phyloP scores from a whole-genome alignment of 139 green algal genomes.

The Klebsormidium nitens region DNA sequence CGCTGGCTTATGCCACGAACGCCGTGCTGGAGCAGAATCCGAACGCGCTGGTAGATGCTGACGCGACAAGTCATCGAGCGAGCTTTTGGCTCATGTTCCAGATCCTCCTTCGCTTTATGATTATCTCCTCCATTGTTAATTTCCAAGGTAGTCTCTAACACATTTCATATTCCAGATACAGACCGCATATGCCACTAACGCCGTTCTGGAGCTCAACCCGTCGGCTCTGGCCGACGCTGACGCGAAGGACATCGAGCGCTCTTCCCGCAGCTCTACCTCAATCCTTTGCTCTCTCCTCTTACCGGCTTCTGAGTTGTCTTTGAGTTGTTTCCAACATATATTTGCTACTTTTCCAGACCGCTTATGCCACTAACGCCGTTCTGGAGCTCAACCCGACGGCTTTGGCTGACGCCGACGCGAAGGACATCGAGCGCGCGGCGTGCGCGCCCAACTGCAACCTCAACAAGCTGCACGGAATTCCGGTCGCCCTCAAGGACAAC shows the following conservation, averaged over 20 bases:
- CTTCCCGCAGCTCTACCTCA: no score
- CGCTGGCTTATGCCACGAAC: slow-evolving; percentile 8
- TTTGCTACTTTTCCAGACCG: no score
- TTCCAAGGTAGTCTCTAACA: no score
- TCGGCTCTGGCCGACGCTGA: not conserved
- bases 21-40: slow-evolving; percentile 14
- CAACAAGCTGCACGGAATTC: slow-evolving; percentile 24
- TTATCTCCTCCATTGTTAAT: no score
- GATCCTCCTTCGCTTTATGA: no score
- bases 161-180: no score
- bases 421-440: slow-evolving; percentile 5
- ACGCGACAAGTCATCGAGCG: not conserved
- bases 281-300: no score
- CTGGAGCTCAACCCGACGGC: slow-evolving; percentile 11
- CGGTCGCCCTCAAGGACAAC: slow-evolving; percentile 17
- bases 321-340: no score
- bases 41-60: not conserved
- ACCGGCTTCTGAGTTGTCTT: no score
- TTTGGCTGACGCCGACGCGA: not conserved
- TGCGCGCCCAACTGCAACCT: no score
- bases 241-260: slow-evolving; percentile 4
- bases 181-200: slow-evolving; percentile 8
- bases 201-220: slow-evolving; percentile 16
- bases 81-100: no score
- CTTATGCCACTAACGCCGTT: slow-evolving; percentile 11